Evolutionary conservation across 495 filamentous ascomycete genomes (phyloP).

Genomic region (Penicillium canescens): DNA sequence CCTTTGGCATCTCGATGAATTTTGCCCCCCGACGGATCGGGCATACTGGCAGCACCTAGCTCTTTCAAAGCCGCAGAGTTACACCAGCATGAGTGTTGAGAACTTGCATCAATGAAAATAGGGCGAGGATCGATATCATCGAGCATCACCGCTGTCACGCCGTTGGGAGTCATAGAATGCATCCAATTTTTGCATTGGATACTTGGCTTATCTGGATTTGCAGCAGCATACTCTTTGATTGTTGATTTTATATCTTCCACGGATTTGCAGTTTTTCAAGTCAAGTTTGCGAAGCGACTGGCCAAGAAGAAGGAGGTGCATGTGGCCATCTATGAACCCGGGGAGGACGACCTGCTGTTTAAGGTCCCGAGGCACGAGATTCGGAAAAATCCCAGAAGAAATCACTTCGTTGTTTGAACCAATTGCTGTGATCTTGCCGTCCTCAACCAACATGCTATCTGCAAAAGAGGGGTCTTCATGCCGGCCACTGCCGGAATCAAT

Average conservation of each 20-base stretch:
- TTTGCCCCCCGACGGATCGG: slow-evolving; percentile 49
- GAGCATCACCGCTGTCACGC: slow-evolving; percentile 44
- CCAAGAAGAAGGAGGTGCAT: slow-evolving; percentile 58
- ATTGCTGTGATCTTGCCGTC: slow-evolving; percentile 21
- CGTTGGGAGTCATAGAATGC: slow-evolving; percentile 51
- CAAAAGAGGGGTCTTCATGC: slow-evolving; percentile 25
- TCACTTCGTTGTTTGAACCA: slow-evolving; percentile 23
- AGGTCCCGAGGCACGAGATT: slow-evolving; percentile 27
- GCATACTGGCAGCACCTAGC: slow-evolving; percentile 43
- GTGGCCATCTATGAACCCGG: slow-evolving; percentile 59
- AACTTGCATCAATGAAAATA: slow-evolving; percentile 56
- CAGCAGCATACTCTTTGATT: slow-evolving; percentile 44
- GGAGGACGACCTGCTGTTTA: slow-evolving; percentile 42
- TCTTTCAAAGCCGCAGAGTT: slow-evolving; percentile 50
- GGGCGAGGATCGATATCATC: slow-evolving; percentile 46
- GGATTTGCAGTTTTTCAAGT: slow-evolving; percentile 45
- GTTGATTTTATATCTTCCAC: slow-evolving; percentile 46
- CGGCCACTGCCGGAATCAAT: slow-evolving; percentile 28
- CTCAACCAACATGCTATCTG: slow-evolving; percentile 24
- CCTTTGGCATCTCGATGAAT: slow-evolving; percentile 50
- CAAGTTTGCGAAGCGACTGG: slow-evolving; percentile 52
- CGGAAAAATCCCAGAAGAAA: slow-evolving; percentile 11
- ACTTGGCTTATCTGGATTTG: slow-evolving; percentile 42
- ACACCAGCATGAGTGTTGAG: slow-evolving; percentile 57
- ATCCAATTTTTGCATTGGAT: slow-evolving; percentile 56